Evolutionary conservation across 768 basidiomycete genomes (phyloP).

Genomic region (Hericium alpestre): DNA sequence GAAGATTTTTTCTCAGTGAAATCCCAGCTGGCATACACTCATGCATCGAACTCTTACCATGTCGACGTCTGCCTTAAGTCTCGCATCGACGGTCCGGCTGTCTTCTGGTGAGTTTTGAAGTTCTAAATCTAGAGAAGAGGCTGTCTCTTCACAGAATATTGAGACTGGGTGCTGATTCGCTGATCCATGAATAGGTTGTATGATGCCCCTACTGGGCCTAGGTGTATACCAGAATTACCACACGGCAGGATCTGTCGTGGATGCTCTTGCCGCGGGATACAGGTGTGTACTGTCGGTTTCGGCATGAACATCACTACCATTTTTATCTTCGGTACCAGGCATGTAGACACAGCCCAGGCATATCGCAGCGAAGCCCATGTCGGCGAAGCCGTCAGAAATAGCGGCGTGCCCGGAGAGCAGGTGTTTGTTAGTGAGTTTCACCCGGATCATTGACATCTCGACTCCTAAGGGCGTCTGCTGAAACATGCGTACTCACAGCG

Average conservation of each 20-base stretch:
- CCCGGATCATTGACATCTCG: not conserved
- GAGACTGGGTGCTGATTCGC: not conserved
- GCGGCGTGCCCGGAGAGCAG: constrained; percentile 49
- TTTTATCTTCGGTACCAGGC: not conserved
- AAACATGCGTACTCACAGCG: not conserved
- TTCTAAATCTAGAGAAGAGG: not conserved
- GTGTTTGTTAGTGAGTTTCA: not conserved
- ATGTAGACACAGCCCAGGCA: not conserved
- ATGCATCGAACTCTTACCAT: not conserved
- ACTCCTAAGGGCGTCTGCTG: no score
- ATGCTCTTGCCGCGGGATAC: not conserved
- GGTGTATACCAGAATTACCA: not conserved
- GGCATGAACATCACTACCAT: not conserved
- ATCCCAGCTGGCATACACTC: no score
- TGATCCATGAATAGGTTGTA: not conserved
- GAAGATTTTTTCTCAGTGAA: not conserved
- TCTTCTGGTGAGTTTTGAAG: not conserved
- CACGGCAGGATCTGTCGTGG: not conserved
- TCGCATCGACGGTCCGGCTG: not conserved
- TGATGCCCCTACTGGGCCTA: not conserved
- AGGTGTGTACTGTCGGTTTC: not conserved
- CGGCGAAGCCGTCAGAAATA: constrained; percentile 65
- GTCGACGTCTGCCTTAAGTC: not conserved
- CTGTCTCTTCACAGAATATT: not conserved
- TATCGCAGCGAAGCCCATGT: constrained; percentile 78